phyloP scores from a whole-genome alignment of 176 grass and related monocot genomes.

The Dendrocalamus sinicus region DNA sequence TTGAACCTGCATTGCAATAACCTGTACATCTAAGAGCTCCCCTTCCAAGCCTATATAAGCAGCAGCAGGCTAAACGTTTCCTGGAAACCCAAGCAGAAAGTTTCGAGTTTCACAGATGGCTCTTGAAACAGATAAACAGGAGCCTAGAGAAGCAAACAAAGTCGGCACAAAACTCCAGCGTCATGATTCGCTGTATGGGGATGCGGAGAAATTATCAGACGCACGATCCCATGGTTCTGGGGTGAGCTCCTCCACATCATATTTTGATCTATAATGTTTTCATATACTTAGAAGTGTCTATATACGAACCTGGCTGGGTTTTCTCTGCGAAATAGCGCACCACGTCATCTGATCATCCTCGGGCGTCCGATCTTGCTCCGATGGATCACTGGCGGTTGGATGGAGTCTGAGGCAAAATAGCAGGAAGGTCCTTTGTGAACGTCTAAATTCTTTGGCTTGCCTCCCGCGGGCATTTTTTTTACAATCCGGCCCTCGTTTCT shows the following conservation, averaged over 20 bases:
- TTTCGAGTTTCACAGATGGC: slow-evolving; percentile 9
- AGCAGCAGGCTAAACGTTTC: neutral
- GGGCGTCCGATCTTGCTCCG: too few relatives aligned
- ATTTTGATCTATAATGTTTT: slow-evolving; percentile 8
- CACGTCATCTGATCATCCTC: too few relatives aligned
- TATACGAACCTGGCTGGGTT: too few relatives aligned
- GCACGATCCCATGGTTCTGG: neutral
- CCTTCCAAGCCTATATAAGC: neutral
- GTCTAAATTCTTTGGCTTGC: too few relatives aligned
- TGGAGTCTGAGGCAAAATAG: too few relatives aligned
- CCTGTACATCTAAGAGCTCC: neutral
- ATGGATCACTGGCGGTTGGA: too few relatives aligned
- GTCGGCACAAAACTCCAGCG: neutral
- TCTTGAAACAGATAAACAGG: neutral
- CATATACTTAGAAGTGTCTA: neutral
- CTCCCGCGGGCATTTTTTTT: too few relatives aligned
- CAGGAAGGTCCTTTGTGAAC: too few relatives aligned
- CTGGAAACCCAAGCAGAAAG: neutral
- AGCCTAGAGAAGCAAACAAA: neutral
- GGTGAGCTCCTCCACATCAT: neutral
- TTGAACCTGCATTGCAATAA: neutral
- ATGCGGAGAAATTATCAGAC: slow-evolving; percentile 28
- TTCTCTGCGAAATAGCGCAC: too few relatives aligned
- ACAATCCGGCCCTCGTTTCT: too few relatives aligned
- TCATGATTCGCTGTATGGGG: slow-evolving; percentile 30